These are phyloP conservation scores for Sporisorium graminicola DNA, from an alignment of 1,284 basidiomycete species.

Conservation along the genomic window DNA sequence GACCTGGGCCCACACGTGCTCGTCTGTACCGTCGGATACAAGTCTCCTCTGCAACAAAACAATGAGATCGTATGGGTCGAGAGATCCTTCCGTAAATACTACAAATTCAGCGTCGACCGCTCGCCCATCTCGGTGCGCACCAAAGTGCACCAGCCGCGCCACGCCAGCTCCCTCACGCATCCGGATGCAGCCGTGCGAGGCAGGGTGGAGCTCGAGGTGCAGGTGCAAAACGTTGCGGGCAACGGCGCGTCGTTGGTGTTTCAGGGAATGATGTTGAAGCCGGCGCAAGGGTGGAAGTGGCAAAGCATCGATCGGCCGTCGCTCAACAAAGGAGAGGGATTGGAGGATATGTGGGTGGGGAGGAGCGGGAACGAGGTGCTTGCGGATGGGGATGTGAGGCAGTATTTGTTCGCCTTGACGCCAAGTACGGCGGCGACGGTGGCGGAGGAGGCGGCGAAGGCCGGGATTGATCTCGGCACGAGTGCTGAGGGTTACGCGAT, in stretches of 20 bases:
- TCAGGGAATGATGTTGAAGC: constrained; percentile 46
- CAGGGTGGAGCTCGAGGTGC: constrained; percentile 65
- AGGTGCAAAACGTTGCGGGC: constrained; percentile 60
- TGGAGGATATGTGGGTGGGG: constrained; percentile 40
- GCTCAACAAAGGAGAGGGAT: not conserved
- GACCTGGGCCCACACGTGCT: constrained; percentile 65
- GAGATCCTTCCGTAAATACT: constrained; percentile 64
- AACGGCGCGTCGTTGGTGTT: constrained; percentile 47
- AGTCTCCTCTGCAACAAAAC: constrained; percentile 3
- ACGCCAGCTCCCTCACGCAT: constrained; percentile 33
- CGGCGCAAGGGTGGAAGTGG: constrained; percentile 38
- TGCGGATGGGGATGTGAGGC: constrained; percentile 58
- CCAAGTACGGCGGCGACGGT: not conserved
- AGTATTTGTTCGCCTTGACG: constrained; percentile 61
- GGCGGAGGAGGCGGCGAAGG: not conserved
- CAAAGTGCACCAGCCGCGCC: constrained; percentile 61
- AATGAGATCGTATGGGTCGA: constrained; percentile 30
- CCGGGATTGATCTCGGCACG: constrained; percentile 16
- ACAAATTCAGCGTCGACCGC: constrained; percentile 52
- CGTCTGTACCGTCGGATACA: constrained; percentile 65
- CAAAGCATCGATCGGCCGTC: constrained; percentile 38
- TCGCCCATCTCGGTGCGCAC: constrained; percentile 64
- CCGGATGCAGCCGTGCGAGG: constrained; percentile 35
- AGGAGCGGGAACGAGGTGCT: constrained; percentile 27
- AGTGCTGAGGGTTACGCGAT: constrained; percentile 16